Evolutionary conservation across 257 asterid species (phyloP), one percentile per base, ranked within the genome.

Genomic region (Penstemon barbatus): DNA sequence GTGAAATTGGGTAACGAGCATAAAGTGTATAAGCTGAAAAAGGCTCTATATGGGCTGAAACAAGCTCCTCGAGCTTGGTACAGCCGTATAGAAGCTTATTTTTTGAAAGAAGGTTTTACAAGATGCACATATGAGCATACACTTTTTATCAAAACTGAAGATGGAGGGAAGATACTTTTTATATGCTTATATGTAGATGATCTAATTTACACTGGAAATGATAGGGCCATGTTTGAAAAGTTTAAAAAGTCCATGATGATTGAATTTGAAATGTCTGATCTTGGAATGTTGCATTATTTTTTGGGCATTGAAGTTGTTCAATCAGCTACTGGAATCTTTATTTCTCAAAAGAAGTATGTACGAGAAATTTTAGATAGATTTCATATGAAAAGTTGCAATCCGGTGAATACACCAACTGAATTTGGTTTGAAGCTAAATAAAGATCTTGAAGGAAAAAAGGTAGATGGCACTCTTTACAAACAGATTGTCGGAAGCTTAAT

Each of bases 181-280:
- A 48, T 69, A 2, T 69, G 57, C 40, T 57, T 56, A 45, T 69
- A 69, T 48, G 67, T 69, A 0, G 74, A 57, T 69, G 74, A 57
- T 12, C 8, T 69, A 0, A 69, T 69, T 3, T 69, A 13, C 7
- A 69, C 58, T 3, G 58, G 74, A 57, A 58, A 57, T 68, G 13
- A 55, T 57, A 6, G 0, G 3, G 12, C 0, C 8, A 44, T 68
- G 57, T 57, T 56, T 44, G 36, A 12, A 6, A 55, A 54, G 0
- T 55, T 68, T 68, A 68, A 59, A 37, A 11, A 19, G 8, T 36
- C 60, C 46, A 18, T 56, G 50, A 57, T 56, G 73, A 0, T 6
- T 37, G 64, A 40, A 39, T 11, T 59, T 39, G 64, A 38, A 0
- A 59, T 59, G 64, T 33, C 48, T 36, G 65, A 68, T 43, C 42